A percentile compares a stretch with the other conserved stretches of the same genome.
phyloP scores from a whole-genome alignment of 2,329 filamentous ascomycete species.

The Grosmannia serpens region DNA sequence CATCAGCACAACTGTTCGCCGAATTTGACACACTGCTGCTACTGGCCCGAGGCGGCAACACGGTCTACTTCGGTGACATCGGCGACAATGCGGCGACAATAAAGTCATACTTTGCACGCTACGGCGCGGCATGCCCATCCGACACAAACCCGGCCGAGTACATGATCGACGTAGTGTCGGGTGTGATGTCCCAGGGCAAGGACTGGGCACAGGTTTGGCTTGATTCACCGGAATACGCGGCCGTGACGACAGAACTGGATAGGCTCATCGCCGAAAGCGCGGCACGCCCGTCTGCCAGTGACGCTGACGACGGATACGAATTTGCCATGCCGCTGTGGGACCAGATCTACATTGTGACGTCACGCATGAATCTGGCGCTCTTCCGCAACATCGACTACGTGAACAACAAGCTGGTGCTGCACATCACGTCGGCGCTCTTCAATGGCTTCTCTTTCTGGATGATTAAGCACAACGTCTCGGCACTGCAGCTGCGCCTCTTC shows the following conservation, averaged over 20 bases:
- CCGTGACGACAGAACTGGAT: conserved; percentile 54
- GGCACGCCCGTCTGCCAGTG: not conserved
- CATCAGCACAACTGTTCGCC: conserved; percentile 53
- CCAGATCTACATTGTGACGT: conserved; percentile 50
- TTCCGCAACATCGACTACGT: conserved; percentile 64
- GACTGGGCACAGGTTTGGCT: conserved; percentile 29
- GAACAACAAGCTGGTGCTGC: conserved; percentile 51
- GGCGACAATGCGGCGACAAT: conserved; percentile 38
- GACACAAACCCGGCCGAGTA: conserved; percentile 66
- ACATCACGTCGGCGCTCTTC: conserved; percentile 43
- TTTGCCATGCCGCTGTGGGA: conserved; percentile 57
- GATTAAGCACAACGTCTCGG: conserved; percentile 34
- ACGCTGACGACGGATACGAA: conserved; percentile 33
- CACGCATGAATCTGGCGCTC: conserved; percentile 59
- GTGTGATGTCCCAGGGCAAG: conserved; percentile 29
- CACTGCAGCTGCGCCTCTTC: conserved; percentile 58
- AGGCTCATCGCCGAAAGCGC: conserved; percentile 37
- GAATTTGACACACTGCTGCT: conserved; percentile 56
- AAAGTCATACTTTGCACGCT: conserved; percentile 52
- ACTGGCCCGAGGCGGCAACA: conserved; percentile 51
- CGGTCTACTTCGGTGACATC: conserved; percentile 55
- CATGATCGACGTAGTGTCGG: conserved; percentile 54
- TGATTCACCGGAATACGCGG: conserved; percentile 19
- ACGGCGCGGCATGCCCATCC: conserved; percentile 50
- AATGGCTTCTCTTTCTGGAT: conserved; percentile 49